These are phyloP conservation scores for Paraglomus occultum DNA, from an alignment of 192 early-diverging fungal species.

Conservation along the genomic window DNA sequence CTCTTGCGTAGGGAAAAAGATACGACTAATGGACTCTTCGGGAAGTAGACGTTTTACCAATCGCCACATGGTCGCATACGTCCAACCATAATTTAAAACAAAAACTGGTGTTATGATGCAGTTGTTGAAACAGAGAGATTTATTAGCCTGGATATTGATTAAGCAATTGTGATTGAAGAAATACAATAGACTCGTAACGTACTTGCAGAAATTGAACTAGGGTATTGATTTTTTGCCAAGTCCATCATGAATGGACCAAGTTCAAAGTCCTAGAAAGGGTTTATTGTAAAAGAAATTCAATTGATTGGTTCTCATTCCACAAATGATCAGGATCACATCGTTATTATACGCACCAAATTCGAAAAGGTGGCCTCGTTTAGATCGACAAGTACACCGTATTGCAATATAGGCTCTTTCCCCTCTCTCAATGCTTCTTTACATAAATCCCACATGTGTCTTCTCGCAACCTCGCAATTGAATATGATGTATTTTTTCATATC, in stretches of 20 bases:
- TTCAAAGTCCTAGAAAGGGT: constrained; percentile 11
- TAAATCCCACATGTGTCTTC: constrained; percentile 38
- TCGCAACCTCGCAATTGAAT: constrained; percentile 41
- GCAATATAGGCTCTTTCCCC: constrained; percentile 12
- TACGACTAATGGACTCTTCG: constrained; percentile 35
- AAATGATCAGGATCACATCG: not conserved
- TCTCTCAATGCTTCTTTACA: constrained; percentile 31
- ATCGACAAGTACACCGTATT: constrained; percentile 24
- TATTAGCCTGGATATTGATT: not conserved
- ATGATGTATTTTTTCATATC: constrained; percentile 40
- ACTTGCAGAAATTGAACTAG: constrained; percentile 15
- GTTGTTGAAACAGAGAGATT: constrained; percentile 11
- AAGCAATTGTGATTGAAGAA: not conserved
- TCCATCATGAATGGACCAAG: constrained; percentile 17
- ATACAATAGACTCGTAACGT: not conserved
- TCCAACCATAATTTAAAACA: constrained; percentile 48
- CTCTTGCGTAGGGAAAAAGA: constrained; percentile 34
- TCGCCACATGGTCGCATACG: constrained; percentile 48
- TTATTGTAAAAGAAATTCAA: not conserved
- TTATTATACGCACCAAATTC: constrained; percentile 10
- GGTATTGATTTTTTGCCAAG: constrained; percentile 18
- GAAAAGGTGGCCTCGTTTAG: constrained; percentile 24
- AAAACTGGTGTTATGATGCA: no score
- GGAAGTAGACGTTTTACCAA: constrained; percentile 39
- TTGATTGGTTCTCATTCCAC: no score